Conservation (phyloP, 2,329 filamentous ascomycete species). For the Teratosphaeria zuluensis region DNA sequence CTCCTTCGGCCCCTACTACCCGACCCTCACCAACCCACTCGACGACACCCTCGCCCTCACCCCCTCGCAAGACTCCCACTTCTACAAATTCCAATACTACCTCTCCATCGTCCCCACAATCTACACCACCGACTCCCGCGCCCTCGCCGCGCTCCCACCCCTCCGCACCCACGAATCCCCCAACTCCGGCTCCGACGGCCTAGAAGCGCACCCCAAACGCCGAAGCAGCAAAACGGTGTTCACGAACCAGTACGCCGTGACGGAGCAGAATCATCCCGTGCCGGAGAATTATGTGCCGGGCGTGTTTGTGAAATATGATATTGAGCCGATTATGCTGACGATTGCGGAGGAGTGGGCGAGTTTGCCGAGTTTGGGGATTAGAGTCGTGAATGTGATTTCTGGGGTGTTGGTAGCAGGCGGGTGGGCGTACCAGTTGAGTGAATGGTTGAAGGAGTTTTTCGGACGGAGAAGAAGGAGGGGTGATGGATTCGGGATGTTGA, state of each 20-base stretch:
- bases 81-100: constrained; percentile 98
- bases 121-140: constrained; percentile 51
- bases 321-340: constrained; percentile 84
- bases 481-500: constrained; percentile 23
- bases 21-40: constrained; percentile 83
- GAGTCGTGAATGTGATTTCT: constrained; percentile 80
- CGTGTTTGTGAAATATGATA: constrained; percentile 97
- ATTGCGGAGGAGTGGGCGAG: constrained; percentile 73
- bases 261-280: constrained; percentile 68
- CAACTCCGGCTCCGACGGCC: constrained; percentile 27
- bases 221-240: constrained; percentile 53
- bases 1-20: constrained; percentile 95
- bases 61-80: constrained; percentile 47
- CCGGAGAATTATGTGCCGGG: constrained; percentile 66
- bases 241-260: constrained; percentile 98
- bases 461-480: background rate
- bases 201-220: constrained; percentile 24
- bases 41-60: constrained; percentile 78
- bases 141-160: constrained; percentile 29
- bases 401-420: constrained; percentile 89
- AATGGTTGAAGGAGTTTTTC: constrained; percentile 52
- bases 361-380: constrained; percentile 64
- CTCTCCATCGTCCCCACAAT: constrained; percentile 88
- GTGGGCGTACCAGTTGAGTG: constrained; percentile 79
- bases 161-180: constrained; percentile 30